Conservation (phyloP, 257 asterid species). For the Avicennia marina region DNA sequence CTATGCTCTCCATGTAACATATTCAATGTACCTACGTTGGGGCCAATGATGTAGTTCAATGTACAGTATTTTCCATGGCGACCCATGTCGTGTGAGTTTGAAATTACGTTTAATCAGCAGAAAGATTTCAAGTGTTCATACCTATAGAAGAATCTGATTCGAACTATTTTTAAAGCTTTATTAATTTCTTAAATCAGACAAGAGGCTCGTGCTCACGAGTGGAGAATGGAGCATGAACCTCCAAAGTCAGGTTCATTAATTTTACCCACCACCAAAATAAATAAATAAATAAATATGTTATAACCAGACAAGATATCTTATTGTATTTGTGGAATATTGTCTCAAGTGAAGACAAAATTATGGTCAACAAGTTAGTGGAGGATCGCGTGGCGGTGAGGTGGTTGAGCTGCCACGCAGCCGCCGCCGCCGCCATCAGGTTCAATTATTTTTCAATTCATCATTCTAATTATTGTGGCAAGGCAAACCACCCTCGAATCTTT, state of each 20-base stretch:
- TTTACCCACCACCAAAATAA: constrained; percentile 14
- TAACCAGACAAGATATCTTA: no score
- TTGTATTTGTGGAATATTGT: constrained; percentile 23
- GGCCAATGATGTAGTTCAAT: not conserved
- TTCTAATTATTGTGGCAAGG: constrained; percentile 16
- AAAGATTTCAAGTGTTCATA: constrained; percentile 5
- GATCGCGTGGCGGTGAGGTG: constrained; percentile 23
- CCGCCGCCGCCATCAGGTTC: no score
- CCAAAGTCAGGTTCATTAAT: constrained; percentile 39
- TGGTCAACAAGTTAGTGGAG: constrained; percentile 36
- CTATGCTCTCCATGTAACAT: constrained; percentile 24
- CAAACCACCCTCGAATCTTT: no score
- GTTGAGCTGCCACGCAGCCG: constrained; percentile 28
- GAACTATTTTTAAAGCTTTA: not conserved
- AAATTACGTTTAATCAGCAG: not conserved
- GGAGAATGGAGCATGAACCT: constrained; percentile 34
- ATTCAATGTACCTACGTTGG: constrained; percentile 3
- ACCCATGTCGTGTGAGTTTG: constrained; percentile 30
- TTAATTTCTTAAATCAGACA: constrained; percentile 6
- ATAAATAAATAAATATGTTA: not conserved
- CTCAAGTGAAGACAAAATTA: constrained; percentile 28
- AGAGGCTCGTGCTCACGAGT: constrained; percentile 44
- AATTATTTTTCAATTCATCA: not conserved
- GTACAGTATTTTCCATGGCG: constrained; percentile 13
- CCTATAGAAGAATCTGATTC: not conserved